These are phyloP conservation scores for Cyclocybe aegerita DNA, from an alignment of 768 basidiomycete species.

Conservation along the genomic window DNA sequence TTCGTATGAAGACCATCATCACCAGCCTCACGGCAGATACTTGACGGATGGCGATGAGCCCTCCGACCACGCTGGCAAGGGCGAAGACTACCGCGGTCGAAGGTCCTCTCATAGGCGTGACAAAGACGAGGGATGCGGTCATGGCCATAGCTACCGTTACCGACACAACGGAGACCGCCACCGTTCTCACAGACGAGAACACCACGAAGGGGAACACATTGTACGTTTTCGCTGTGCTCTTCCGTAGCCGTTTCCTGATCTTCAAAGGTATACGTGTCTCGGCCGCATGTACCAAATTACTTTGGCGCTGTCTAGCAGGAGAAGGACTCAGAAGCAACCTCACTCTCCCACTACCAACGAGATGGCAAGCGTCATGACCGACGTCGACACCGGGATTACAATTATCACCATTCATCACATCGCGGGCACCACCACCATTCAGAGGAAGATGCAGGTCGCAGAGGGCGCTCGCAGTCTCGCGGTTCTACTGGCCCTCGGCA, in stretches of 20 bases:
- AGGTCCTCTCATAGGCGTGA: too few relatives aligned
- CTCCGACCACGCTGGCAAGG: too few relatives aligned
- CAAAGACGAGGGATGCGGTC: not conserved
- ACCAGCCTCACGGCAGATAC: too few relatives aligned
- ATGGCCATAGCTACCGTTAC: not conserved
- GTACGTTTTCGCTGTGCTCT: not conserved
- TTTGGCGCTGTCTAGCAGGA: too few relatives aligned
- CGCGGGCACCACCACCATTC: not conserved
- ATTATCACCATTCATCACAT: not conserved
- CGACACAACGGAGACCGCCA: not conserved
- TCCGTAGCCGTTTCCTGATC: not conserved
- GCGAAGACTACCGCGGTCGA: too few relatives aligned
- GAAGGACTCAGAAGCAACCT: not conserved
- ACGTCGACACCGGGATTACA: not conserved
- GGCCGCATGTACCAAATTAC: too few relatives aligned
- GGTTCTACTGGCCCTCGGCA: not conserved
- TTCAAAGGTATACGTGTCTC: not conserved
- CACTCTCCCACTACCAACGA: constrained; percentile 2
- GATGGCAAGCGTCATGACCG: not conserved
- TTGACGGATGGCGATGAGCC: too few relatives aligned
- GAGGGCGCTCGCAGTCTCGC: not conserved
- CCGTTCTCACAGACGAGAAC: not conserved
- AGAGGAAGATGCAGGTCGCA: not conserved
- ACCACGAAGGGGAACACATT: not conserved
- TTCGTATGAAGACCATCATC: not conserved